Evolutionary conservation across 2,329 filamentous ascomycete genomes (phyloP).

Genomic region (Penicillium nordicum): DNA sequence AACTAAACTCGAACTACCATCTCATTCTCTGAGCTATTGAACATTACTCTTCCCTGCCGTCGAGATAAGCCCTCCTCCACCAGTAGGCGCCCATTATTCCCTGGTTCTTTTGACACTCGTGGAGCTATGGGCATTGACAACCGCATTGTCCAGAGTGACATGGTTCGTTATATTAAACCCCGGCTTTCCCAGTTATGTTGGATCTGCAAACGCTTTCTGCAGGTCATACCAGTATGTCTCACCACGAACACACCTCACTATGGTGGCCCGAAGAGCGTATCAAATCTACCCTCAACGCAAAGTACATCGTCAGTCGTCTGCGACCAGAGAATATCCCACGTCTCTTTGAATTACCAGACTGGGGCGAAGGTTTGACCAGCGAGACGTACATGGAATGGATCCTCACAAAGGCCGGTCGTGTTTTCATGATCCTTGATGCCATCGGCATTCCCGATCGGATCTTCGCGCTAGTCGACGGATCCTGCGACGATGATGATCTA

Average conservation of each 20-base stretch:
- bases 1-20: background rate
- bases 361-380: constrained; percentile 46
- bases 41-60: background rate
- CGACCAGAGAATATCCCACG: constrained; percentile 36
- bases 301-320: constrained; percentile 39
- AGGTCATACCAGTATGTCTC: constrained; percentile 9
- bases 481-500: constrained; percentile 60
- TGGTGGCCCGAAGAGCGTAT: constrained; percentile 49
- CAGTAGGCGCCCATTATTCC: background rate
- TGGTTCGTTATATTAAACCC: background rate
- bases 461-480: constrained; percentile 59
- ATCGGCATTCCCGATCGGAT: constrained; percentile 62
- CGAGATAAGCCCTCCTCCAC: background rate
- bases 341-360: constrained; percentile 38
- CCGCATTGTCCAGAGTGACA: background rate
- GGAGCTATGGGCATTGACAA: background rate
- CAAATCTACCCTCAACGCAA: constrained; percentile 40
- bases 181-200: background rate
- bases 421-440: constrained; percentile 59
- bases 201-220: background rate
- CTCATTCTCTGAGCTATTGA: background rate
- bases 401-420: constrained; percentile 53
- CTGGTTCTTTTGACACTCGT: background rate
- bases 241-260: constrained; percentile 29
- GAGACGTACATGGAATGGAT: constrained; percentile 63